A percentile compares a stretch with the other conserved stretches of the same genome.
These are phyloP conservation scores for Dalbergia cultrata DNA, from an alignment of 306 rosid genomes.

Conservation along the genomic window DNA sequence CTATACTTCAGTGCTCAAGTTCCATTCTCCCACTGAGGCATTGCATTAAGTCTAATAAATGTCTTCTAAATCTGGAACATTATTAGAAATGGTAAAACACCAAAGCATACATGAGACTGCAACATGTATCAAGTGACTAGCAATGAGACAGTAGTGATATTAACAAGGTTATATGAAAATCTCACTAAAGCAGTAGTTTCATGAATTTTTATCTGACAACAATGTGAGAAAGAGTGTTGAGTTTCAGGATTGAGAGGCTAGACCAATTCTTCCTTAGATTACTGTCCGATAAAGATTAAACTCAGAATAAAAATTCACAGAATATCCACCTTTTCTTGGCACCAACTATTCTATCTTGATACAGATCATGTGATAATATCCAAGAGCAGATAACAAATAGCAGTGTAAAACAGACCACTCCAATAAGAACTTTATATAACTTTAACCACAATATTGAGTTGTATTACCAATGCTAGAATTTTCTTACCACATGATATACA, in stretches of 20 bases:
- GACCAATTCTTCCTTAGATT: background rate
- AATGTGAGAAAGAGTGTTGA: background rate
- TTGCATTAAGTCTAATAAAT: background rate
- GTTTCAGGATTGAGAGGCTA: background rate
- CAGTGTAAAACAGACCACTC: background rate
- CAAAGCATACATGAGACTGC: background rate
- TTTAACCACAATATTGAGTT: background rate
- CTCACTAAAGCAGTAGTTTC: background rate
- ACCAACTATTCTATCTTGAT: background rate
- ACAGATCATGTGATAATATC: slow-evolving; percentile 15
- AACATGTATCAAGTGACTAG: background rate
- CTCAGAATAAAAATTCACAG: background rate
- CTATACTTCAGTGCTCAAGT: background rate
- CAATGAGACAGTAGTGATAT: background rate
- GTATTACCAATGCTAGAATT: background rate
- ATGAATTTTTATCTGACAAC: slow-evolving; percentile 5
- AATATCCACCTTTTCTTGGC: slow-evolving; percentile 6
- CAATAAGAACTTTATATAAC: slow-evolving; percentile 4
- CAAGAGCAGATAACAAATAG: slow-evolving; percentile 23
- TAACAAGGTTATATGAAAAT: slow-evolving; percentile 9
- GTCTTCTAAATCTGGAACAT: background rate
- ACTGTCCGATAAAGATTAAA: slow-evolving; percentile 2
- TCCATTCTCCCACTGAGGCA: background rate
- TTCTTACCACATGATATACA: slow-evolving; percentile 18
- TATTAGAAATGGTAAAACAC: slow-evolving; percentile 23